Conservation (phyloP, 805 yeast genomes). For the Wickerhamomyces silvicola region DNA sequence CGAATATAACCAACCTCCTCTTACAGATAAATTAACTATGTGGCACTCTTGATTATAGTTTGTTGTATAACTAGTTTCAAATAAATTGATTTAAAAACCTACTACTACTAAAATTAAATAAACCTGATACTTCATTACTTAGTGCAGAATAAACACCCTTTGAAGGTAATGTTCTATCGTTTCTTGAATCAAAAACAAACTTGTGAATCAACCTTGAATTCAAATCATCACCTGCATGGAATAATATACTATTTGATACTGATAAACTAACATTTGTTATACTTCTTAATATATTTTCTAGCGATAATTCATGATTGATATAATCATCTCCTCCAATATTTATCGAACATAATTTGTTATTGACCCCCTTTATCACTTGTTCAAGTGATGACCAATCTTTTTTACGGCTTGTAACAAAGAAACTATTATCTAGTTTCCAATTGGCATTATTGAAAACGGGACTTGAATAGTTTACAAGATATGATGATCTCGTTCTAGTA, state of each 20-base stretch:
- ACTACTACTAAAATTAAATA: slow-evolving; percentile 11
- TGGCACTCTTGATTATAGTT: slow-evolving; percentile 26
- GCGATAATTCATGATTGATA: slow-evolving; percentile 44
- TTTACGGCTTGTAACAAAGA: slow-evolving; percentile 43
- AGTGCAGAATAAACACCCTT: slow-evolving; percentile 34
- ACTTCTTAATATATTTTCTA: slow-evolving; percentile 39
- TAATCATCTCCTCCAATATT: slow-evolving; percentile 5
- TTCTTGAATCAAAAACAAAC: slow-evolving; percentile 35
- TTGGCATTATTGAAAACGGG: slow-evolving; percentile 42
- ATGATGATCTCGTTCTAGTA: slow-evolving; percentile 52
- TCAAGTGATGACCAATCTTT: slow-evolving; percentile 49
- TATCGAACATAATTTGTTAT: slow-evolving; percentile 25
- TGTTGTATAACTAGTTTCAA: slow-evolving; percentile 28
- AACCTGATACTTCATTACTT: slow-evolving; percentile 39
- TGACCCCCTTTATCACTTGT: slow-evolving; percentile 40
- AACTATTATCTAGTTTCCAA: slow-evolving; percentile 49
- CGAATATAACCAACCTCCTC: slow-evolving; percentile 51
- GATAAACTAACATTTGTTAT: slow-evolving; percentile 33
- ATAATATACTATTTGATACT: slow-evolving; percentile 51
- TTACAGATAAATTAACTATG: slow-evolving; percentile 43
- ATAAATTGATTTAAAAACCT: slow-evolving; percentile 30
- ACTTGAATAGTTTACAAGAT: slow-evolving; percentile 42
- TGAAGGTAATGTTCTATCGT: slow-evolving; percentile 35
- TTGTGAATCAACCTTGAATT: slow-evolving; percentile 48
- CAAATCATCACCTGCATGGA: slow-evolving; percentile 53